Percentiles rank a stretch among this genome's conserved stretches.
These are phyloP conservation scores for Corchorus capsularis DNA, from an alignment of 345 rosid species.

Conservation along the genomic window DNA sequence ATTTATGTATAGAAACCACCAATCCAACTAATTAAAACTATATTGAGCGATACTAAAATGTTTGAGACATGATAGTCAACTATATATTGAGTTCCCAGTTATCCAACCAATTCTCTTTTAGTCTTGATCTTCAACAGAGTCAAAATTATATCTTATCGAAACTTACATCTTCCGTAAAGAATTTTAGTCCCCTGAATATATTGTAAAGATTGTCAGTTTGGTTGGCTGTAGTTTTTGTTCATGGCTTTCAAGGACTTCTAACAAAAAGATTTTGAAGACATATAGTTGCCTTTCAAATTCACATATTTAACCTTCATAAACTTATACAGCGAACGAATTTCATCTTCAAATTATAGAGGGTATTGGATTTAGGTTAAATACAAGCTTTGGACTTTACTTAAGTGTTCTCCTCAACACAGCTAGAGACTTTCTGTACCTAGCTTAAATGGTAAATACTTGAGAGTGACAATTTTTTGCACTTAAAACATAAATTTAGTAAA, in stretches of 20 bases:
- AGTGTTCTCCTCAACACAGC: not conserved
- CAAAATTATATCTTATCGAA: not conserved
- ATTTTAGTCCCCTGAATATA: not conserved
- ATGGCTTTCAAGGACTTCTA: too few relatives aligned
- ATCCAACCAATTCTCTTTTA: not conserved
- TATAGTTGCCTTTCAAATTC: not conserved
- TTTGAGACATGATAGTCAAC: not conserved
- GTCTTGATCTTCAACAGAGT: not conserved
- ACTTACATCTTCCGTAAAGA: not conserved
- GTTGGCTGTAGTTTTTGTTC: not conserved
- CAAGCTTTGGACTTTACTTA: not conserved
- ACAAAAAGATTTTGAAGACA: not conserved
- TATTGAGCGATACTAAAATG: not conserved
- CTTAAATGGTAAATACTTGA: not conserved
- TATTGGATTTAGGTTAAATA: not conserved
- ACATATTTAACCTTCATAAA: not conserved
- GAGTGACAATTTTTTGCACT: not conserved
- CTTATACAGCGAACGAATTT: not conserved
- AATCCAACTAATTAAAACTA: not conserved
- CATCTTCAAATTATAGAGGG: not conserved
- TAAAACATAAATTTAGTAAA: conserved; percentile 7
- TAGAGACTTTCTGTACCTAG: not conserved
- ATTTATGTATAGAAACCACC: not conserved
- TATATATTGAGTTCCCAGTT: not conserved
- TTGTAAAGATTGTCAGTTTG: not conserved